Percentiles rank a stretch among this genome's conserved stretches.
Conservation (phyloP, 805 yeast species). For the Tetrapisispora pingtungensis region DNA sequence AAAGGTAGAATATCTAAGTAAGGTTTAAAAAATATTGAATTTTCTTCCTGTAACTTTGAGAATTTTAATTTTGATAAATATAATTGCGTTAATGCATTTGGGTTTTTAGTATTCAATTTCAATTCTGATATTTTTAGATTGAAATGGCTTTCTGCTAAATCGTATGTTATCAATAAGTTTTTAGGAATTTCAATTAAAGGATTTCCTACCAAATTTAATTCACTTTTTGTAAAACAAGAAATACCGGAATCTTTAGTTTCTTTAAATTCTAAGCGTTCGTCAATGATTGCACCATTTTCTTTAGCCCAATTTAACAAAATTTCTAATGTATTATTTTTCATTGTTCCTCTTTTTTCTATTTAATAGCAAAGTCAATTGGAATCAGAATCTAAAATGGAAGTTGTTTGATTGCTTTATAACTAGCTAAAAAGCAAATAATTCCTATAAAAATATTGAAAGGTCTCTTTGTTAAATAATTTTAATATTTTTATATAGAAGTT, state of each 20-base stretch:
- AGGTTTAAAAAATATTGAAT: constrained; percentile 28
- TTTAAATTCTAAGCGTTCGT: constrained; percentile 28
- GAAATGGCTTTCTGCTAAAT: constrained; percentile 27
- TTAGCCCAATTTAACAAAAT: constrained; percentile 31
- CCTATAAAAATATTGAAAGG: too few species aligned
- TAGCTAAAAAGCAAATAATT: too few species aligned
- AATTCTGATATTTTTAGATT: constrained; percentile 5
- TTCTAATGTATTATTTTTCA: constrained; percentile 7
- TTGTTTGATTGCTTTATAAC: too few species aligned
- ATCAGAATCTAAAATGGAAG: too few species aligned
- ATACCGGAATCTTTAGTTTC: constrained; percentile 27
- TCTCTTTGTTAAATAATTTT: too few species aligned
- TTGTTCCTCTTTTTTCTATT: background rate
- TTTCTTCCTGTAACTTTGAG: constrained; percentile 13
- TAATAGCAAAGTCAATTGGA: too few species aligned
- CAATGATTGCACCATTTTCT: constrained; percentile 31
- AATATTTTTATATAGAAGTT: too few species aligned
- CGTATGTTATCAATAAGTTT: constrained; percentile 30
- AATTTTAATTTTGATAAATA: constrained; percentile 36
- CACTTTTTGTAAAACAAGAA: constrained; percentile 22
- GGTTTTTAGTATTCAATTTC: constrained; percentile 10
- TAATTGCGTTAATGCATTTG: constrained; percentile 30
- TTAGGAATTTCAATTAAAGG: constrained; percentile 34
- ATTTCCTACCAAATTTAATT: constrained; percentile 1
- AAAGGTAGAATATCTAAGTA: constrained; percentile 43